Evolutionary conservation across 2,329 filamentous ascomycete species (phyloP).

Genomic region (Xylaria sp.): DNA sequence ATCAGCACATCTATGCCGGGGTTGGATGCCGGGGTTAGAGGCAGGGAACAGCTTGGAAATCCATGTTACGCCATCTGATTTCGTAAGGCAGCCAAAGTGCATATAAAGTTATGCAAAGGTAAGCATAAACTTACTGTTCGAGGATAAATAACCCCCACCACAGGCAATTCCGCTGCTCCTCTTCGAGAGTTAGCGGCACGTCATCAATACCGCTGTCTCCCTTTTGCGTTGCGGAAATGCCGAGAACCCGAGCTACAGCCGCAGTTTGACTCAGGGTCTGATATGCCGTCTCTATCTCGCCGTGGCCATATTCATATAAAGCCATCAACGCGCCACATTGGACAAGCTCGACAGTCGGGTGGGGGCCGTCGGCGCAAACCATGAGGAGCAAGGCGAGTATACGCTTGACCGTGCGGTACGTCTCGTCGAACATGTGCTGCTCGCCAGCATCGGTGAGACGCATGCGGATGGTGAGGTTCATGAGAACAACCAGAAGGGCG

Average conservation of each 20-base stretch:
- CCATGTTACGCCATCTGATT: not conserved
- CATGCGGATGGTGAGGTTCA: constrained; percentile 55
- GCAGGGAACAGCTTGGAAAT: not conserved
- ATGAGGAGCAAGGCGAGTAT: constrained; percentile 51
- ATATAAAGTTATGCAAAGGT: not conserved
- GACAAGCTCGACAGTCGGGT: constrained; percentile 53
- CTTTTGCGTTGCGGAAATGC: constrained; percentile 52
- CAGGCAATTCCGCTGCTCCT: constrained; percentile 53
- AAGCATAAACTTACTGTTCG: constrained; percentile 52
- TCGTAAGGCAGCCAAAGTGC: not conserved
- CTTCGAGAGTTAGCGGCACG: constrained; percentile 31
- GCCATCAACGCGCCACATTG: constrained; percentile 56
- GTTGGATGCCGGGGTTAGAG: not conserved
- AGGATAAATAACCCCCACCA: constrained; percentile 59
- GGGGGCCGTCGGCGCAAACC: constrained; percentile 46
- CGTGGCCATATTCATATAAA: constrained; percentile 58
- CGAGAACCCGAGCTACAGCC: constrained; percentile 51
- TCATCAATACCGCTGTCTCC: constrained; percentile 45
- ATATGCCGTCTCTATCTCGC: constrained; percentile 55
- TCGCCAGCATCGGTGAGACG: constrained; percentile 52
- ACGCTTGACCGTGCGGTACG: constrained; percentile 54
- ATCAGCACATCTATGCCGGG: constrained; percentile 24
- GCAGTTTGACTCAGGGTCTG: constrained; percentile 55
- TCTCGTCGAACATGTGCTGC: constrained; percentile 53
- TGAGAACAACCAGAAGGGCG: constrained; percentile 55